Evolutionary conservation across 106 monocot species (phyloP), one percentile per base, ranked within the genome.

Genomic region (Acorus gramineus): DNA sequence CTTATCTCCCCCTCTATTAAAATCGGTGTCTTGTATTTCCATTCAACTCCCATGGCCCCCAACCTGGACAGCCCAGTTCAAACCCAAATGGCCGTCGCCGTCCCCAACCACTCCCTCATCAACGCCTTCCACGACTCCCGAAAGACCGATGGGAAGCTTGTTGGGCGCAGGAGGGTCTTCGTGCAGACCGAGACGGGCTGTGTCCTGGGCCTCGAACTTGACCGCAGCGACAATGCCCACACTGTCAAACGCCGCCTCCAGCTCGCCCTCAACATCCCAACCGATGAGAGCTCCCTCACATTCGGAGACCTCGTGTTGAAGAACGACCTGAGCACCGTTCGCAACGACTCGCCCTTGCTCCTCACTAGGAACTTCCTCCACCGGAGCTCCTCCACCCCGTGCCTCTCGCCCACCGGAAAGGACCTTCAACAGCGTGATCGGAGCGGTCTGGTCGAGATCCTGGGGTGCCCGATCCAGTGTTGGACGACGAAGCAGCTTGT

Each of bases 351-450:
- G 28, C 28, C 28, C 28, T 28, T 28, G 28, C 28, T 28, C 28
- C 28, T 28, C 28, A 28, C 28, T 28, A 28, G 28, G 28, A 28
- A 60, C 14, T 55, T 55, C 2, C 52, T 84, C 58, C 77, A 84
- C 54, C 54, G 80, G 62, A 84, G 84, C 46, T 74, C 75, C 45
- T 84, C 84, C 9, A 84, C 80, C 54, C 84, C 84, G 3, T 84
- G 84, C 57, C 66, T 84, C 28, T 74, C 70, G 46, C 84, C 80
- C 2, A 74, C 57, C 11, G 53, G 70, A 53, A 75, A 63, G 46
- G 77, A 77, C 55, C 48, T 67, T 42, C 72, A 80, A 28, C 76
- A 80, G 42, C 63, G 66, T 55, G 84, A 80, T 13, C 4, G 44
- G 48, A 80, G 77, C 56, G 62, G 46, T 14, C 61, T 46, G 13